Percentiles rank a stretch among this genome's conserved stretches.
These are phyloP conservation scores for Arthroderma sp. DNA, from an alignment of 2,329 filamentous ascomycete species.

Conservation along the genomic window DNA sequence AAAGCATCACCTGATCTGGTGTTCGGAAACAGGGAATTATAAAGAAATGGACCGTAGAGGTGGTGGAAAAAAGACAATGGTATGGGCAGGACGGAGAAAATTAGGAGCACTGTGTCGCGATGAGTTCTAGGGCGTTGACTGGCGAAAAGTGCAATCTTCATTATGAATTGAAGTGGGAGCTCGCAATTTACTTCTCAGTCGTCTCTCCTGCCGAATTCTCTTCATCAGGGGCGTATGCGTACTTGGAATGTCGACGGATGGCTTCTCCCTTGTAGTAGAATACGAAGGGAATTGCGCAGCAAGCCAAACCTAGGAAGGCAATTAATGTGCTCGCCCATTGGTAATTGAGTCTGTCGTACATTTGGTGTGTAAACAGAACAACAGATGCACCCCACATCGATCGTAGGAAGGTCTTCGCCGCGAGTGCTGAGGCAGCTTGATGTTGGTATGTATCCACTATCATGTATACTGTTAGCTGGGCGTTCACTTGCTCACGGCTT, in stretches of 20 bases:
- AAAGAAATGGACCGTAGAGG: too few species aligned
- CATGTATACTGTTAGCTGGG: slow-evolving; percentile 8
- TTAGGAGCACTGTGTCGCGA: too few species aligned
- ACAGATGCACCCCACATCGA: slow-evolving; percentile 67
- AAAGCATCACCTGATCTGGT: too few species aligned
- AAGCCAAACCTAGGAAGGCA: slow-evolving; percentile 60
- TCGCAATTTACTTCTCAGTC: too few species aligned
- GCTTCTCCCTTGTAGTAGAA: slow-evolving; percentile 66
- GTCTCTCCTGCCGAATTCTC: slow-evolving; percentile 21
- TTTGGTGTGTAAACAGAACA: slow-evolving; percentile 69
- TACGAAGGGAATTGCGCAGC: slow-evolving; percentile 68
- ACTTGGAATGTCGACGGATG: slow-evolving; percentile 58
- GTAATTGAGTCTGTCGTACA: slow-evolving; percentile 59
- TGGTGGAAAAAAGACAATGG: too few species aligned
- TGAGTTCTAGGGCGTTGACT: too few species aligned
- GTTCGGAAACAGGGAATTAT: too few species aligned
- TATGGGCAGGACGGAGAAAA: too few species aligned
- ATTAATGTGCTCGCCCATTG: slow-evolving; percentile 65
- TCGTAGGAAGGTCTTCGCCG: slow-evolving; percentile 67
- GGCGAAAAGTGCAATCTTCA: too few species aligned
- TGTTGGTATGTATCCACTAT: slow-evolving; percentile 53
- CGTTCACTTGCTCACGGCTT: neutral
- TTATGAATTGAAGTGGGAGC: too few species aligned
- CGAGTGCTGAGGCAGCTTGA: slow-evolving; percentile 68
- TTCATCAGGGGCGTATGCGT: slow-evolving; percentile 52